Conservation (phyloP, 768 basidiomycete genomes). For the Lentinula guzmanii region DNA sequence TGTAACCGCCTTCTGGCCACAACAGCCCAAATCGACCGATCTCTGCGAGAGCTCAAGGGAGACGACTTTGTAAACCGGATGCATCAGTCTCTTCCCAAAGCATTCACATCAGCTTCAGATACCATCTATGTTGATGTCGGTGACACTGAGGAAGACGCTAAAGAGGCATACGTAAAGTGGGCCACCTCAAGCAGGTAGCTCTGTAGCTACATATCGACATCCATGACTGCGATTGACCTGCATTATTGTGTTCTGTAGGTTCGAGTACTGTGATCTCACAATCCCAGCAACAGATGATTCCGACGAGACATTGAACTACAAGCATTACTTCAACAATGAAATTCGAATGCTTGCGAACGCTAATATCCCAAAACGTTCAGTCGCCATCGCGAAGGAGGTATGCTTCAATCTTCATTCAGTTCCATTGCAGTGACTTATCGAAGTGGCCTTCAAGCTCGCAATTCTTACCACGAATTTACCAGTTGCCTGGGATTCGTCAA, state of each 20-base stretch:
- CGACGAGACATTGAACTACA: slow-evolving; percentile 65
- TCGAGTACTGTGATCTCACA: slow-evolving; percentile 89
- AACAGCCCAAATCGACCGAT: slow-evolving; percentile 80
- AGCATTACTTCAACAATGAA: slow-evolving; percentile 78
- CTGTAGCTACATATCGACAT: background rate
- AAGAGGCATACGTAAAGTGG: slow-evolving; percentile 78
- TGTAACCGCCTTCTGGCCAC: slow-evolving; percentile 83
- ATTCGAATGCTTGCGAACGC: slow-evolving; percentile 79
- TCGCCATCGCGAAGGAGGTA: slow-evolving; percentile 95
- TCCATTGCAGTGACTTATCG: background rate
- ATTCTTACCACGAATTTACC: slow-evolving; percentile 91
- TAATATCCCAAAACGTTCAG: slow-evolving; percentile 84
- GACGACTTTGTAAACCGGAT: slow-evolving; percentile 78
- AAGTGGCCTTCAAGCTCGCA: slow-evolving; percentile 56
- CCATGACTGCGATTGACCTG: background rate
- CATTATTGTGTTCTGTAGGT: slow-evolving; percentile 38
- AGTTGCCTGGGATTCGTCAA: slow-evolving; percentile 91
- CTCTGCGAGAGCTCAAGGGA: slow-evolving; percentile 86
- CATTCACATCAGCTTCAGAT: slow-evolving; percentile 40
- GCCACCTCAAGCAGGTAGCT: slow-evolving; percentile 42
- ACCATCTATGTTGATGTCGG: slow-evolving; percentile 43
- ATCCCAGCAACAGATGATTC: slow-evolving; percentile 36
- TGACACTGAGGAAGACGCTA: slow-evolving; percentile 59
- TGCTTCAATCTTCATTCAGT: slow-evolving; percentile 2
- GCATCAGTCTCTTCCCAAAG: slow-evolving; percentile 69